These are phyloP conservation scores for Actinomucor elegans DNA, from an alignment of 371 early-diverging fungal genomes.

Conservation along the genomic window DNA sequence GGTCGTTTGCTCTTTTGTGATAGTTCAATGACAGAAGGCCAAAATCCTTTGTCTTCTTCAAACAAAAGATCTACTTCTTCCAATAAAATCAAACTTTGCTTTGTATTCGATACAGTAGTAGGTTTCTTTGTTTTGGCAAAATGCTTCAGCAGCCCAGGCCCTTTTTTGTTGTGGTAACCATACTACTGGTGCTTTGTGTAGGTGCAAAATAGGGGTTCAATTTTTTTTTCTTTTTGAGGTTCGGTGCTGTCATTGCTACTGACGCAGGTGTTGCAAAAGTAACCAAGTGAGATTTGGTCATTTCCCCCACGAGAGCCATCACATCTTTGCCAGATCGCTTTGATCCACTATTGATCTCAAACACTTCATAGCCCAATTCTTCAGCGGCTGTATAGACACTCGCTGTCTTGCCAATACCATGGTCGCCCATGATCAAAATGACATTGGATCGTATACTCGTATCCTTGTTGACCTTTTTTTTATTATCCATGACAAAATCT, in stretches of 20 bases:
- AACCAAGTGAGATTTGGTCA: slow-evolving; percentile 72
- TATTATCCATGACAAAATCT: slow-evolving; percentile 18
- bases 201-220: slow-evolving; percentile 15
- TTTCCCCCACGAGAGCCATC: slow-evolving; percentile 63
- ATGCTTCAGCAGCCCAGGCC: neutral
- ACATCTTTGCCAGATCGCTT: slow-evolving; percentile 74
- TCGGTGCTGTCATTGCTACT: neutral
- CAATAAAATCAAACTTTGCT: slow-evolving; percentile 71
- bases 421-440: slow-evolving; percentile 68
- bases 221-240: slow-evolving; percentile 6
- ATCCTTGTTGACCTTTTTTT: slow-evolving; percentile 13
- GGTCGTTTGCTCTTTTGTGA: slow-evolving; percentile 77
- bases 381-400: slow-evolving; percentile 74
- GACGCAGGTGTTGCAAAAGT: slow-evolving; percentile 13
- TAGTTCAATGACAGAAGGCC: slow-evolving; percentile 68
- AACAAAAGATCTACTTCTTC: slow-evolving; percentile 85
- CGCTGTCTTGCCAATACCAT: slow-evolving; percentile 79
- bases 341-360: slow-evolving; percentile 74
- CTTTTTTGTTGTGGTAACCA: too few relatives aligned
- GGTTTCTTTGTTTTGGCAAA: slow-evolving; percentile 12
- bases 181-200: neutral
- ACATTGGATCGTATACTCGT: slow-evolving; percentile 52
- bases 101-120: neutral
- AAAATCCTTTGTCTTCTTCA: slow-evolving; percentile 83
- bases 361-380: slow-evolving; percentile 69